These are phyloP conservation scores for Limonium bicolor DNA, from an alignment of 148 eudicot genomes.

Conservation along the genomic window DNA sequence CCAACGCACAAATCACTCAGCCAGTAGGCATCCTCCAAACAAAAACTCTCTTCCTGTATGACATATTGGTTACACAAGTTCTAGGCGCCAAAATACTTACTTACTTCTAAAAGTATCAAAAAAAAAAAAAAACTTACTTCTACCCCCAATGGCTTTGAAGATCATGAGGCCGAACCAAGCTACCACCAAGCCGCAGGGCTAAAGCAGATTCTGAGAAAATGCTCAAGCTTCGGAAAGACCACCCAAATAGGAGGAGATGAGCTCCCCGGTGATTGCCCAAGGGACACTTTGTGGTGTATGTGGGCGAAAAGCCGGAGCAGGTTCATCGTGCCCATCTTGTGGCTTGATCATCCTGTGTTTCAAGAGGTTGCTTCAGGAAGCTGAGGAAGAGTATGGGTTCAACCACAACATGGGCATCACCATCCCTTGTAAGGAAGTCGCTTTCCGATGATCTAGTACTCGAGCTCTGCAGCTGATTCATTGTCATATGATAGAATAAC, in stretches of 20 bases:
- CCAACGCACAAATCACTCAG: too few species aligned
- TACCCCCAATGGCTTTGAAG: too few species aligned
- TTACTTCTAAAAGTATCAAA: too few species aligned
- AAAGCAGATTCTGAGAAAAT: slow-evolving; percentile 38
- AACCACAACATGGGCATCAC: slow-evolving; percentile 46
- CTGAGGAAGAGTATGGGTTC: slow-evolving; percentile 56
- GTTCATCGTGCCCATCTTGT: slow-evolving; percentile 36
- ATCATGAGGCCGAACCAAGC: too few species aligned
- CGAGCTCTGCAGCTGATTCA: too few species aligned
- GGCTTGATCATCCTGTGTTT: slow-evolving; percentile 30
- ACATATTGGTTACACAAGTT: too few species aligned
- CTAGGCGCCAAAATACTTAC: too few species aligned
- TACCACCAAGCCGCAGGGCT: slow-evolving; percentile 18
- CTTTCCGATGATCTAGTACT: too few species aligned
- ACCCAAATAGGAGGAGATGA: slow-evolving; percentile 18
- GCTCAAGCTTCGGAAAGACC: slow-evolving; percentile 35
- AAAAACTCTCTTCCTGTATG: too few species aligned
- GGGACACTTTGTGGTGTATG: slow-evolving; percentile 49
- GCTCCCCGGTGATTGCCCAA: slow-evolving; percentile 28
- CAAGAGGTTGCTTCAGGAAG: slow-evolving; percentile 28
- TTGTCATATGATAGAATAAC: too few species aligned
- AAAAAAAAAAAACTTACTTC: too few species aligned
- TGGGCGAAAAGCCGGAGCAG: slow-evolving; percentile 37
- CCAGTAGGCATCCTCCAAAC: too few species aligned
- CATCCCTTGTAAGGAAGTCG: slow-evolving; percentile 39